A percentile compares a stretch with the other conserved stretches of the same genome.
Evolutionary conservation across 352 stramenopile species (phyloP).

Genomic region (Plasmopara viticola): DNA sequence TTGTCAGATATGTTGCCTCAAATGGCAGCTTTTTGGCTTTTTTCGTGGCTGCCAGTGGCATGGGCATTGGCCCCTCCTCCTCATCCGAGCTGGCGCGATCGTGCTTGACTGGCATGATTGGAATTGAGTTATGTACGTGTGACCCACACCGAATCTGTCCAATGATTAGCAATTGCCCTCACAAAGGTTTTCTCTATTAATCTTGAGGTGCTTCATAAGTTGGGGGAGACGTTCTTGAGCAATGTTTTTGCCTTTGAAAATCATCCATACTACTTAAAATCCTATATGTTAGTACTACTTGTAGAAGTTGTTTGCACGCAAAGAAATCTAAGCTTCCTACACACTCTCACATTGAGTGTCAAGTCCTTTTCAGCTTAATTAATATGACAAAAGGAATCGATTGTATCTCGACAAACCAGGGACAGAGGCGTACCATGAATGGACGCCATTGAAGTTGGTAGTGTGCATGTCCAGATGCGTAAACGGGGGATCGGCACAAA

Average conservation of each 20-base stretch:
- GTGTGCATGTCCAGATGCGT: conserved; percentile 64
- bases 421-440: conserved; percentile 32
- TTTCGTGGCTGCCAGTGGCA: conserved; percentile 48
- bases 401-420: conserved; percentile 32
- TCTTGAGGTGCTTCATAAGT: no score
- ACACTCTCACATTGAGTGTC: conserved; percentile 36
- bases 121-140: not conserved
- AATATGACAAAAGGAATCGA: conserved; percentile 32
- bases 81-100: conserved; percentile 19
- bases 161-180: no score
- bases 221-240: no score
- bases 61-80: conserved; percentile 56
- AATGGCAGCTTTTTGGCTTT: conserved; percentile 41
- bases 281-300: not conserved
- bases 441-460: conserved; percentile 34
- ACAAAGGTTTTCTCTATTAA: no score
- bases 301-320: conserved; percentile 1
- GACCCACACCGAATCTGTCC: not conserved
- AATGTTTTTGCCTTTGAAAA: not conserved
- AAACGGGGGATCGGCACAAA: conserved; percentile 52
- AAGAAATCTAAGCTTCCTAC: conserved; percentile 30
- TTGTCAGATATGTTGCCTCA: conserved; percentile 67
- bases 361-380: conserved; percentile 34
- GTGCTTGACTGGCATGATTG: conserved; percentile 13
- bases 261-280: conserved; percentile 11